Conservation (phyloP, 2,329 filamentous ascomycete species). For the Ilyonectria sp. region DNA sequence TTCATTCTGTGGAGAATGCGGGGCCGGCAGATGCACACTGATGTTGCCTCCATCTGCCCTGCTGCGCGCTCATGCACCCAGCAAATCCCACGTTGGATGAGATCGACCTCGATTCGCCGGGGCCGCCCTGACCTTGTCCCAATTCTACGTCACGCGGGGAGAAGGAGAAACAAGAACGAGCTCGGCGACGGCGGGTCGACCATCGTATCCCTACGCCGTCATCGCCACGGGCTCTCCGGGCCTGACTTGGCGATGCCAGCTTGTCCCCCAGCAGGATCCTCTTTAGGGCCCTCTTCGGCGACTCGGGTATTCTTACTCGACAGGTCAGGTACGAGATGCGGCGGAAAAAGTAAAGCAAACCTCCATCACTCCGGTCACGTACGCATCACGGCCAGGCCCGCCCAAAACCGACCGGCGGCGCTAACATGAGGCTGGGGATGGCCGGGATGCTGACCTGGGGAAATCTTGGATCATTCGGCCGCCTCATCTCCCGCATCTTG, state of each 20-base stretch:
- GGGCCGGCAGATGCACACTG: constrained; percentile 33
- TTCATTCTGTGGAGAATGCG: constrained; percentile 36
- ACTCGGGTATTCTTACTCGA: constrained; percentile 35
- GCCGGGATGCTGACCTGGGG: constrained; percentile 20
- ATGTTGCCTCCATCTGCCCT: constrained; percentile 5
- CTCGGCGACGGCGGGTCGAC: neutral
- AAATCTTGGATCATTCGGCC: constrained; percentile 19
- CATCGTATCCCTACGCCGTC: constrained; percentile 14
- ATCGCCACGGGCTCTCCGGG: neutral
- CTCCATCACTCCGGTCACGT: neutral
- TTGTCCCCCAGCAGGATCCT: neutral
- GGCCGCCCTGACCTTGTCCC: constrained; percentile 4
- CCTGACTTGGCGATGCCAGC: constrained; percentile 15
- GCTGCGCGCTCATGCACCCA: constrained; percentile 22
- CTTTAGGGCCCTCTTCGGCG: constrained; percentile 12
- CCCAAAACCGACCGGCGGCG: constrained; percentile 10
- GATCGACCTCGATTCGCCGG: constrained; percentile 34
- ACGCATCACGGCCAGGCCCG: constrained; percentile 22
- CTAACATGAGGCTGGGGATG: constrained; percentile 18
- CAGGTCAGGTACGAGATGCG: constrained; percentile 20
- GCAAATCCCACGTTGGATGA: constrained; percentile 35
- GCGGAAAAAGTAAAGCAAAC: constrained; percentile 16
- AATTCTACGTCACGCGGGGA: constrained; percentile 44
- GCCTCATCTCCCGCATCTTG: constrained; percentile 15
- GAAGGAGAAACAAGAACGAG: constrained; percentile 20